Base-by-base conservation (phyloP, 176 grass and related monocot species). In the Raddia distichophylla region DNA sequence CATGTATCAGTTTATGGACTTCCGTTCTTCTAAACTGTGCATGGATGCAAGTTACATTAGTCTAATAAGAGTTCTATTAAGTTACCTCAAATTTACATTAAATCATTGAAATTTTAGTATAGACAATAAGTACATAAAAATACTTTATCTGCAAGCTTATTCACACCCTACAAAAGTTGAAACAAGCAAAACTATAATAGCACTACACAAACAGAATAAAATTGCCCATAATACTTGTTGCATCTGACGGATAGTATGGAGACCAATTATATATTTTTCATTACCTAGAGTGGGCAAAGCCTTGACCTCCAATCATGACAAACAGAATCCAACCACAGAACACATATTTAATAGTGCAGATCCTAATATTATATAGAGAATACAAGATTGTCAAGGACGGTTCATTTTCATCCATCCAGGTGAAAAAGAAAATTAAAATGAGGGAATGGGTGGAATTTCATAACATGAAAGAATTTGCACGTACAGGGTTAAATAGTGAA, bases 301-400 rank as follows among this genome's bases (percentile, higher is more conserved):
- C 43, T 68, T 67, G 48, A 50, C 27, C 61, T 56, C 60, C 22
- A 32, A 60, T 58, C 59, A 67, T 70, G 48, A 82, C 59, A 82
- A 84, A 84, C 11, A 69, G n/a, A 34, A 54, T 19, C 42, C 0
- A 3, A 63, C 37, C 10, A 60, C 13, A 75, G 27, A 33, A 77
- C 49, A 61, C 11, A 19, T 42, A 81, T 37, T 17, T 48, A 33
- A 67, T 40, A 57, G 5, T 11, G 15, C 3, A 40, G 40, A 59
- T 44, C 14, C 53, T 32, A 4, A 27, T 70, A n/a, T 79, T 14
- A 43, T 65, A 19, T 64, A 60, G n/a, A 42, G 10, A 51, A 49
- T 33, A 59, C 0, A 1, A 45, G 60, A 43, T 37, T 80, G 55
- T 40, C 76, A 47, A 64, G n/a, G 7, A 3, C 22, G 56, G 77